Evolutionary conservation across 805 yeast species (phyloP).

Genomic region (Starmerella powellii): DNA sequence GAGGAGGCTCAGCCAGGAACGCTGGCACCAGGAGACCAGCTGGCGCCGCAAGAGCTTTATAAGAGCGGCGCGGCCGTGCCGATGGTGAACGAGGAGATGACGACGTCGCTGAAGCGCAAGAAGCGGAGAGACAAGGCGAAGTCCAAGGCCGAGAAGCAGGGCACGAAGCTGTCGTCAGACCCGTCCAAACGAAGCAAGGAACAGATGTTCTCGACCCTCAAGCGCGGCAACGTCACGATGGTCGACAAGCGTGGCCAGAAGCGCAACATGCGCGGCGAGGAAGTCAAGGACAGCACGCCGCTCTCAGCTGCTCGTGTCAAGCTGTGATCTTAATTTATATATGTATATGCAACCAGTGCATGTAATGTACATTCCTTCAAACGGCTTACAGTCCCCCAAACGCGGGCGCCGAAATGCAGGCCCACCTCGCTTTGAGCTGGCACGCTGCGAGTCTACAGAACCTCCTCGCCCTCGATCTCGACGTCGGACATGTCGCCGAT

Average conservation of each 20-base stretch:
- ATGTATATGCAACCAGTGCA: neutral
- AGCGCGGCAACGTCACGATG: conserved; percentile 65
- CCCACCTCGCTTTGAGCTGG: too few relatives aligned
- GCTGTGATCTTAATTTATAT: conserved; percentile 19
- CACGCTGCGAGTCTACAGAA: neutral
- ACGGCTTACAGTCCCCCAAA: too few relatives aligned
- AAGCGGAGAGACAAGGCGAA: conserved; percentile 66
- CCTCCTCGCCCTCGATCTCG: conserved; percentile 4
- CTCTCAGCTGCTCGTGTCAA: conserved; percentile 25
- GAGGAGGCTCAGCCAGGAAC: conserved; percentile 94
- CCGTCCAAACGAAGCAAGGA: conserved; percentile 28
- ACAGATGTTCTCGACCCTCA: conserved; percentile 53
- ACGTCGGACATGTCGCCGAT: conserved; percentile 11
- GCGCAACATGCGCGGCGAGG: conserved; percentile 59
- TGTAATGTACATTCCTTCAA: too few relatives aligned
- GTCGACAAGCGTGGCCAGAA: conserved; percentile 66
- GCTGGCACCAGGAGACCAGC: conserved; percentile 53
- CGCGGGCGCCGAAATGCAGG: too few relatives aligned
- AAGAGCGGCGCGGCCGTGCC: conserved; percentile 29
- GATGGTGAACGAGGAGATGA: conserved; percentile 18
- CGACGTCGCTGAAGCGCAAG: conserved; percentile 36
- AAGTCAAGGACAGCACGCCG: conserved; percentile 35
- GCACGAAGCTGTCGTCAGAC: too few relatives aligned
- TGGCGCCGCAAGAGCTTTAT: conserved; percentile 94
- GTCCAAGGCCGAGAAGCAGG: conserved; percentile 27